Conservation (phyloP, 345 rosid genomes). For the Litchi chinensis region DNA sequence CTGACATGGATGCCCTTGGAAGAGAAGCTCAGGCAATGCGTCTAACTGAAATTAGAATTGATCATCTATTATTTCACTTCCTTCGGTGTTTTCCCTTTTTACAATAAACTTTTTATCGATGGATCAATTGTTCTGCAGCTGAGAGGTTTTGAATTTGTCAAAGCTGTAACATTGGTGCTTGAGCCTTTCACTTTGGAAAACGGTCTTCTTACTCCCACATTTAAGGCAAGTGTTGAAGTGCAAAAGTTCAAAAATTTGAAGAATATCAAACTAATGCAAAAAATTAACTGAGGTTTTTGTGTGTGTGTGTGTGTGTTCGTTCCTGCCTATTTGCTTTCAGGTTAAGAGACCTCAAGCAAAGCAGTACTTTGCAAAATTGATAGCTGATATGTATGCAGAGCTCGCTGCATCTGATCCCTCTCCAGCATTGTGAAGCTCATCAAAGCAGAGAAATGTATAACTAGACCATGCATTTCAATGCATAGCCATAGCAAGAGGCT, state of each 20-base stretch:
- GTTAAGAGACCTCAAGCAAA: constrained; percentile 87
- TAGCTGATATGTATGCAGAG: constrained; percentile 54
- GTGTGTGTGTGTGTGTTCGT: not conserved
- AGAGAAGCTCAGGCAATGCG: constrained; percentile 79
- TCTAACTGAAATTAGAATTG: constrained; percentile 2
- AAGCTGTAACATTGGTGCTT: constrained; percentile 80
- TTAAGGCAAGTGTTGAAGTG: constrained; percentile 60
- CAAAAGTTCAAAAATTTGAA: not conserved
- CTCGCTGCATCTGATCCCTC: constrained; percentile 58
- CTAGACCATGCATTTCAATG: not conserved
- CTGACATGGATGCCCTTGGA: constrained; percentile 85
- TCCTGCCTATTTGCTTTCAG: constrained; percentile 30
- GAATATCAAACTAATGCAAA: not conserved
- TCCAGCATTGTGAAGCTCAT: constrained; percentile 13
- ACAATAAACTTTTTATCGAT: not conserved
- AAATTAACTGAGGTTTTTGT: not conserved
- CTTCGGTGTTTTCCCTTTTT: not conserved
- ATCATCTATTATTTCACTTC: not conserved
- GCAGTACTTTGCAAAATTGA: constrained; percentile 66
- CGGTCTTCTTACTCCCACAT: constrained; percentile 89
- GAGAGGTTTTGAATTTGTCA: constrained; percentile 93
- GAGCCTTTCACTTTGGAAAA: constrained; percentile 87
- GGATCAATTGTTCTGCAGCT: constrained; percentile 41
- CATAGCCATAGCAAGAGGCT: not conserved
- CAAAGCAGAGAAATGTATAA: not conserved